Conservation (phyloP, 2,329 filamentous ascomycete species). For the Cladosporium velox region DNA sequence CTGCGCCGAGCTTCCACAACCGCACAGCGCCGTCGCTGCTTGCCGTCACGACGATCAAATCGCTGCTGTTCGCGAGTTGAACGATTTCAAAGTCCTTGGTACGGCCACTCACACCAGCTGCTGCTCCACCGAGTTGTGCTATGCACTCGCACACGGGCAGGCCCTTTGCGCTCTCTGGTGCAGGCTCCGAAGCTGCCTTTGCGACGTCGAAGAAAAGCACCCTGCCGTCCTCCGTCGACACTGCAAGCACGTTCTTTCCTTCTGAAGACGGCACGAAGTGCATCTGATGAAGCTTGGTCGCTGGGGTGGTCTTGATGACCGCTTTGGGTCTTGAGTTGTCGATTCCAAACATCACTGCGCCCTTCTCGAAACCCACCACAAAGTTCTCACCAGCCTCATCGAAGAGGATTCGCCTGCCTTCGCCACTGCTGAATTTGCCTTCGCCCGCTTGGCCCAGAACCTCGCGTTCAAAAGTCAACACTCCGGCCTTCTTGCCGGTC, state of each 20-base stretch:
- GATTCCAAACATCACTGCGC: constrained; percentile 81
- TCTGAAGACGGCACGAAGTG: constrained; percentile 63
- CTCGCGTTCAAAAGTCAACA: constrained; percentile 77
- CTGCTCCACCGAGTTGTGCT: constrained; percentile 72
- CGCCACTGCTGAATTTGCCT: constrained; percentile 73
- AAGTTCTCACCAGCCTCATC: constrained; percentile 77
- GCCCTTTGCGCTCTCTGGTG: constrained; percentile 48
- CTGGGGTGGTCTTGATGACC: constrained; percentile 65
- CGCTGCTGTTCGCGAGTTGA: constrained; percentile 38
- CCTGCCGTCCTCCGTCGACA: constrained; percentile 88
- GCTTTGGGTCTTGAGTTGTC: constrained; percentile 76
- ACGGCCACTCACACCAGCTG: constrained; percentile 65
- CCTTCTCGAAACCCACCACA: constrained; percentile 84
- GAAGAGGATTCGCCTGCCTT: constrained; percentile 83
- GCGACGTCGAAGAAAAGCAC: constrained; percentile 78
- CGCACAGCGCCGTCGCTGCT: constrained; percentile 86
- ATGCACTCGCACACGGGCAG: constrained; percentile 52
- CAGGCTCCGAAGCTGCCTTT: constrained; percentile 44
- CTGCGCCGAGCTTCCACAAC: constrained; percentile 60
- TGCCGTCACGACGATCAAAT: constrained; percentile 65
- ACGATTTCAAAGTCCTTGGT: constrained; percentile 87
- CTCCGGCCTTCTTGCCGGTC: constrained; percentile 92
- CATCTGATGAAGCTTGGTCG: constrained; percentile 82
- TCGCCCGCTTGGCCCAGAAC: constrained; percentile 76
- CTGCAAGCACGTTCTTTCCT: constrained; percentile 57